Conservation (phyloP, 2,329 filamentous ascomycete species). For the Colletotrichum sp. region DNA sequence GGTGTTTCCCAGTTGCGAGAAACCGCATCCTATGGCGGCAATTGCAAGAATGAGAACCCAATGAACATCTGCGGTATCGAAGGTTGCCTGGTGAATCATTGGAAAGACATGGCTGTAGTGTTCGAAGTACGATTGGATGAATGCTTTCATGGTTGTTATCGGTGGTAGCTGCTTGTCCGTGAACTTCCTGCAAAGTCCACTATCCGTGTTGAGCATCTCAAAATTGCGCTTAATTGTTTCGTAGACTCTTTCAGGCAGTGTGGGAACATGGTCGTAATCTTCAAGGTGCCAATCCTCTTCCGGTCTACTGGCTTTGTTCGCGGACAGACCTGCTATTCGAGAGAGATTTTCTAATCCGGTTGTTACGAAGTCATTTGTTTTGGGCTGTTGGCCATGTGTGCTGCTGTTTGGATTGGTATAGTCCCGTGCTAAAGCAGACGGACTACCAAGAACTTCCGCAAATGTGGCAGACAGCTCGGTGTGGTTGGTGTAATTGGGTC, state of each 20-base stretch:
- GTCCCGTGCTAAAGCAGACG: background rate
- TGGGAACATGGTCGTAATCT: background rate
- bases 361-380: background rate
- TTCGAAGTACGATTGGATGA: background rate
- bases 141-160: background rate
- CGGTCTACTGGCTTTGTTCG: background rate
- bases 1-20: background rate
- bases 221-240: rapidly evolving
- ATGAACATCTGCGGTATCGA: background rate
- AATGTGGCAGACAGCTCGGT: background rate
- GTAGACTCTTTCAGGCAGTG: background rate
- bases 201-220: background rate
- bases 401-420: background rate
- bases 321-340: background rate
- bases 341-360: background rate
- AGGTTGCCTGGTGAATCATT: background rate
- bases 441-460: background rate
- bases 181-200: background rate
- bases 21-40: background rate
- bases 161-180: background rate
- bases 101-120: background rate
- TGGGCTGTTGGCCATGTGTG: background rate
- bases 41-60: background rate
- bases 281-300: background rate
- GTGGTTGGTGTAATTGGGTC: background rate